Base-by-base conservation (phyloP, 306 rosid genomes). In the Quillaja saponaria region DNA sequence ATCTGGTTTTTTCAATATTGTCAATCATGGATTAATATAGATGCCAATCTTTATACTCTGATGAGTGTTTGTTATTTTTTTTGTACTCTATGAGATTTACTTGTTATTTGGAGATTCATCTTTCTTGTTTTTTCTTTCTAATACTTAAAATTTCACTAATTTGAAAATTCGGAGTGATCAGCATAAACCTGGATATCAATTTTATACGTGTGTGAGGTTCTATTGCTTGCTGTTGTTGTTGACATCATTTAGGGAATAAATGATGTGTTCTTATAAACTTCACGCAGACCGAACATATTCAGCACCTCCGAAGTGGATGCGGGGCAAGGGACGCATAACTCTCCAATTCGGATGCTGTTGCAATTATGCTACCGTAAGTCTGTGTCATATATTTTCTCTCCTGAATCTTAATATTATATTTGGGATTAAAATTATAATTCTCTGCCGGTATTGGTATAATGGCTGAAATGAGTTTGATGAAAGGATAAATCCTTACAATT, bases 291-390 rank as follows among this genome's bases (percentile, higher is more conserved):
- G 95, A 53, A 94, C 99, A 13, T 94, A 55, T 75, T 48, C 91
- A 1, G 97, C 97, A 62, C 99, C 99, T 18, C 80, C 67, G 48
- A 90, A 90, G 81, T 94, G 97, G 97, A 94, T 90, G 96, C 82
- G 78, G 82, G 99, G 99, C 38, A 94, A 94, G 86, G 97, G 99
- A 35, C 99, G 96, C 21, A 84, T 85, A 53, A 87, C 97, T 39
- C 71, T 94, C 57, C 97, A 94, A 76, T 94, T 87, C 47, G 99
- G 99, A 38, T 94, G 99, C 55, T 94, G 99, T 67, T 94, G 90
- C 81, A 94, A 94, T 63, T 94, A 94, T 78, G 95, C 91, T 55
- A 39, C 63, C 63, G 99, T 94, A 68, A 81, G 87, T 78, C 16
- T 55, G 34, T 44, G 58, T 49, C 60, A 49, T 50, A 64, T 25